Evolutionary conservation across 768 basidiomycete genomes (phyloP), one percentile per base, ranked within the genome.

Genomic region (Chalciporus piperatus): DNA sequence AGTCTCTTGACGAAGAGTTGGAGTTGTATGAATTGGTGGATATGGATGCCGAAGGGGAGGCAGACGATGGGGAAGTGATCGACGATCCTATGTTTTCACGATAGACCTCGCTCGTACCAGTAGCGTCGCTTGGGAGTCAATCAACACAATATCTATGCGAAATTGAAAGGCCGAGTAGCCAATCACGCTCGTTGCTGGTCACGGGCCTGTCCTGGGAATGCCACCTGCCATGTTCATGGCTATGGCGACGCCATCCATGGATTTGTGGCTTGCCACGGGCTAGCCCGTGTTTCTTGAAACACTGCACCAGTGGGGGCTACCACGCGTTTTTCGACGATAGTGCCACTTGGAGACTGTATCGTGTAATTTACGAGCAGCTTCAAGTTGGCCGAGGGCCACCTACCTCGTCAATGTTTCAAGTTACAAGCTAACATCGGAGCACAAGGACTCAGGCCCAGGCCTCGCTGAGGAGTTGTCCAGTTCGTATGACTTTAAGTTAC

Each of bases 11-110:
- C 38, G 32, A 27, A 20, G 50, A 39, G 44, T 14, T 46, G 17
- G 28, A 52, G 37, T 47, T 51, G n/a, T 51, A 52, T 8, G 19
- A 51, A 19, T 28, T 52, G 12, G 35, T 51, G 13, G 50, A 51
- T 30, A 28, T 51, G 42, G 44, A 51, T 51, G 43, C 50, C 16
- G 42, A 51, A 4, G 50, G 50, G 9, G 37, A 35, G 30, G 32
- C 16, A 30, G 46, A 47, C 22, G 37, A 33, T 37, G 35, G 13
- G 13, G 35, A 37, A 13, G n/a, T 37, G n/a, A 17, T 17, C 6
- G 12, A 37, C 12, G 35, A 37, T 37, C 38, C 38, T n/a, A 39
- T 39, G 38, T 39, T 39, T 19, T 19, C 39, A 19, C 39, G 39
- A 40, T 40, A 20, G 22, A 20, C 17, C 22, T 40, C 27, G 27